phyloP scores from a whole-genome alignment of 371 early-diverging fungal genomes.

The Rhizopus stolonifer region DNA sequence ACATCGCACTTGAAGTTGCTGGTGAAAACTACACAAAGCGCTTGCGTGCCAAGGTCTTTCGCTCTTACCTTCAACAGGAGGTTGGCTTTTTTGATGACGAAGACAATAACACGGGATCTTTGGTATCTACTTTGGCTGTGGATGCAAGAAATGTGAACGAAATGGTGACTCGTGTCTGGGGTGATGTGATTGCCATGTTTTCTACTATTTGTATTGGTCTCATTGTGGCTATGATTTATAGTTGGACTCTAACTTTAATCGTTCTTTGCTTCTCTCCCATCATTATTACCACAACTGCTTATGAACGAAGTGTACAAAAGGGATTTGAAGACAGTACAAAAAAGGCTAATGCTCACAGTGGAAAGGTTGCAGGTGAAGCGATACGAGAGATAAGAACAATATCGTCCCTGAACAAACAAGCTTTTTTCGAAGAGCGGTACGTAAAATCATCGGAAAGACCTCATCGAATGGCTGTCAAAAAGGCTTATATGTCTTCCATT shows the following conservation, averaged over 20 bases:
- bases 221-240: constrained; percentile 34
- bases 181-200: constrained; percentile 50
- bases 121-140: constrained; percentile 74
- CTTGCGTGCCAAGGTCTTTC: constrained; percentile 53
- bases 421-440: constrained; percentile 59
- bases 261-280: constrained; percentile 43
- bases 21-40: constrained; percentile 58
- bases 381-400: constrained; percentile 82
- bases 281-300: constrained; percentile 29
- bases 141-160: constrained; percentile 70
- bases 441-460: constrained; percentile 56
- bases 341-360: constrained; percentile 55
- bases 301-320: constrained; percentile 18
- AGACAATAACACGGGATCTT: constrained; percentile 71
- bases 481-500: constrained; percentile 53
- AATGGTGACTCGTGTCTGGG: constrained; percentile 62
- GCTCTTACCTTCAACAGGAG: constrained; percentile 71
- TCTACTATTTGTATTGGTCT: constrained; percentile 32
- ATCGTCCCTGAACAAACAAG: constrained; percentile 71
- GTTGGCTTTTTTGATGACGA: constrained; percentile 84
- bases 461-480: constrained; percentile 55
- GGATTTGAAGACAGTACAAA: constrained; percentile 51
- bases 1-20: constrained; percentile 38
- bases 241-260: constrained; percentile 53
- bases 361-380: constrained; percentile 73